These are phyloP conservation scores for Pichia sp. DNA, from an alignment of 1,139 yeast species.

Conservation along the genomic window DNA sequence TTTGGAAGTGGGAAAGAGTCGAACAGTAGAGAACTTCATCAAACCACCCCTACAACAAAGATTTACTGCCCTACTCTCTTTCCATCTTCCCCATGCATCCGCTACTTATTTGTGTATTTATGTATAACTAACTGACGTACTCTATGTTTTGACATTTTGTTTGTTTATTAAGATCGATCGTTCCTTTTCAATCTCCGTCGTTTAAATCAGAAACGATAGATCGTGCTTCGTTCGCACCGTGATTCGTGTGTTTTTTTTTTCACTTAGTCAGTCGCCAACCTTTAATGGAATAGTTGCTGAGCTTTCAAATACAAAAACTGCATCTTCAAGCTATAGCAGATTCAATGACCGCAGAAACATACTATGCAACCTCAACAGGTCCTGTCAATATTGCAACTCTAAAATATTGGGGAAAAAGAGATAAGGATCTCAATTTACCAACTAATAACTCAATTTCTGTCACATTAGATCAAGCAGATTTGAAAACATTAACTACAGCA, in stretches of 20 bases:
- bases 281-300: background rate
- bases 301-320: background rate
- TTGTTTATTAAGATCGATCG: too few species aligned
- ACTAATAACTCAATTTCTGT: slow-evolving; percentile 94
- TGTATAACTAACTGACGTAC: background rate
- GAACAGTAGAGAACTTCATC: background rate
- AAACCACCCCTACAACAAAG: too few species aligned
- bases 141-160: too few species aligned
- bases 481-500: slow-evolving; percentile 86
- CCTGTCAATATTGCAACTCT: slow-evolving; percentile 90
- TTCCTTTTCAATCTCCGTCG: too few species aligned
- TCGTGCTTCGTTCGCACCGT: too few species aligned
- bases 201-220: too few species aligned
- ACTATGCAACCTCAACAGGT: slow-evolving; percentile 81
- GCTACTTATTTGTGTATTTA: background rate
- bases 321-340: too few species aligned
- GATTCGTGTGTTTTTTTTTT: too few species aligned
- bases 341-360: slow-evolving; percentile 30
- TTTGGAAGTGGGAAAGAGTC: slow-evolving; percentile 68
- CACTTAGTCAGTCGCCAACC: too few species aligned
- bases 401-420: slow-evolving; percentile 98
- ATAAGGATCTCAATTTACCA: slow-evolving; percentile 77
- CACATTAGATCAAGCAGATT: slow-evolving; percentile 81
- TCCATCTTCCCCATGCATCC: too few species aligned
- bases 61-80: background rate